A percentile compares a stretch with the other conserved stretches of the same genome.
These are phyloP conservation scores for Parafenestella ontariensis DNA, from an alignment of 2,329 filamentous ascomycete species.

Conservation along the genomic window DNA sequence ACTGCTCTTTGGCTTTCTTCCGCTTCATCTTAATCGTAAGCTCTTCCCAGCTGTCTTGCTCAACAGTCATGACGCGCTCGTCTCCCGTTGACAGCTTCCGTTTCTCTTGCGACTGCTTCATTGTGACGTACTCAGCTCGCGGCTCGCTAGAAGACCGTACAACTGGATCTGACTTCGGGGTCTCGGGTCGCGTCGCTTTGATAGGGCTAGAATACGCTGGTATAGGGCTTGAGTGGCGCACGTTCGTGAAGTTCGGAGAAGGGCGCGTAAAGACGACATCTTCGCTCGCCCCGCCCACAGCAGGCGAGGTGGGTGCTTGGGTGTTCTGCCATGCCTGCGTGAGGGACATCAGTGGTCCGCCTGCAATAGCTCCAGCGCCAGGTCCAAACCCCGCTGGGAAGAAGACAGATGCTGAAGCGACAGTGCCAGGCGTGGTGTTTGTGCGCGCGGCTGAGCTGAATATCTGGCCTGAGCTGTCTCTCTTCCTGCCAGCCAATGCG, in stretches of 20 bases:
- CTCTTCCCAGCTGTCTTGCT: constrained; percentile 43
- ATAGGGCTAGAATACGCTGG: constrained; percentile 49
- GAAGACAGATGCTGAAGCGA: constrained; percentile 39
- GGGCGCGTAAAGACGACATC: constrained; percentile 55
- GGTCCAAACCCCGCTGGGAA: constrained; percentile 44
- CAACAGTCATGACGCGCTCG: constrained; percentile 15
- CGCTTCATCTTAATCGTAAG: constrained; percentile 27
- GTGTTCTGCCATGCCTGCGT: constrained; percentile 57
- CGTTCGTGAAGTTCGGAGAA: constrained; percentile 51
- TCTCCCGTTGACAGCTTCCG: constrained; percentile 32
- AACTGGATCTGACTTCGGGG: constrained; percentile 27
- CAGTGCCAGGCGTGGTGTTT: constrained; percentile 52
- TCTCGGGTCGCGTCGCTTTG: constrained; percentile 30
- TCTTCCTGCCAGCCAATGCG: constrained; percentile 49
- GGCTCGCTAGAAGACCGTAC: constrained; percentile 50
- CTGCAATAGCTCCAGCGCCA: constrained; percentile 25
- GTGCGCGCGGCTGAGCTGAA: constrained; percentile 49
- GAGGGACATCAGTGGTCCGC: constrained; percentile 47
- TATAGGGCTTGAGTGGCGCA: constrained; percentile 48
- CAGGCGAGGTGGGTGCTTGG: constrained; percentile 55
- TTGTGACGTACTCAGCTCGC: constrained; percentile 52
- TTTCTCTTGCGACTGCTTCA: constrained; percentile 54
- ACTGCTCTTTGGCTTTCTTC: constrained; percentile 24
- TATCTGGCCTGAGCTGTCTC: constrained; percentile 48
- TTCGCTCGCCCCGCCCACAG: constrained; percentile 46